phyloP scores from a whole-genome alignment of 2,329 filamentous ascomycete genomes.

The Apiospora sp. region DNA sequence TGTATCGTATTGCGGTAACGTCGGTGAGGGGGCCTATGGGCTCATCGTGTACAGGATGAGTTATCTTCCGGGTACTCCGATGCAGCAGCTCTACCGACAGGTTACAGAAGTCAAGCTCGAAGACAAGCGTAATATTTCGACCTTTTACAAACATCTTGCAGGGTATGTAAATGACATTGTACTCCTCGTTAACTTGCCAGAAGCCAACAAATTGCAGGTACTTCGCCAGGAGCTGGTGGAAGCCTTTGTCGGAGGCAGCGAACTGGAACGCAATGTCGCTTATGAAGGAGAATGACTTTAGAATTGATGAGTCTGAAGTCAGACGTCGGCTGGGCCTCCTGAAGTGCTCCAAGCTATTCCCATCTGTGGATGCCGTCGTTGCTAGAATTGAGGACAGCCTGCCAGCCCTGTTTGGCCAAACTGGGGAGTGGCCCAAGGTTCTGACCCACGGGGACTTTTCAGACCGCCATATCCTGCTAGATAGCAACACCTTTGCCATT shows the following conservation, averaged over 20 bases:
- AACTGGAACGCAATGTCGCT: neutral
- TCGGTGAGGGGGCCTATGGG: neutral
- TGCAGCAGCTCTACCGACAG: neutral
- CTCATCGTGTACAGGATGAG: neutral
- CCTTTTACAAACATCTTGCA: neutral
- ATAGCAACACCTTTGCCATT: neutral
- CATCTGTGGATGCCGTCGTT: neutral
- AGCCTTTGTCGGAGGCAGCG: neutral
- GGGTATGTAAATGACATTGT: neutral
- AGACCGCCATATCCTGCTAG: neutral
- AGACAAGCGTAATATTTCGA: neutral
- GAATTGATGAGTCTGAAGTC: neutral
- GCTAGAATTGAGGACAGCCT: neutral
- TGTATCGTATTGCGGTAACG: neutral
- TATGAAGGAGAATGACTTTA: neutral
- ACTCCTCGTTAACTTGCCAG: neutral
- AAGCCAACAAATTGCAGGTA: neutral
- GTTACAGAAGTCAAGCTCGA: neutral
- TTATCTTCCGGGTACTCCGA: neutral
- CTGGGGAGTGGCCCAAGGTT: neutral
- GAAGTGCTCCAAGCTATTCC: neutral
- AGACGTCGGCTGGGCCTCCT: neutral
- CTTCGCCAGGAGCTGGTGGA: neutral
- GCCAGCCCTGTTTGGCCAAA: neutral
- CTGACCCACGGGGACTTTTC: neutral